A percentile compares a stretch with the other conserved stretches of the same genome.
phyloP scores from a whole-genome alignment of 257 asterid genomes.

The Nemophila menziesii region DNA sequence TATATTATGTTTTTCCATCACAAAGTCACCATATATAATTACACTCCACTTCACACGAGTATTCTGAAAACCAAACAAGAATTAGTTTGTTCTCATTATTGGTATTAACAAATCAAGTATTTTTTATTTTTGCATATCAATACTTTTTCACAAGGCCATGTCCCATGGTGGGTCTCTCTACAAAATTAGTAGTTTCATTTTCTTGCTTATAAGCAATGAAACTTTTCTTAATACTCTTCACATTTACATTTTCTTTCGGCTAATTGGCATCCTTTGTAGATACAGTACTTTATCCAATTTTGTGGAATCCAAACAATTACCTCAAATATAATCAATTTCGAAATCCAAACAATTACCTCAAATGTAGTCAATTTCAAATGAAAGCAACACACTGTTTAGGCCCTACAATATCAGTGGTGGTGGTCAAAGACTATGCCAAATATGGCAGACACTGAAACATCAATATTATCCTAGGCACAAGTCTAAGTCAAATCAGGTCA shows the following conservation, averaged over 20 bases:
- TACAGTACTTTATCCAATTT: too few species aligned
- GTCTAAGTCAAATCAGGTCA: conserved; percentile 15
- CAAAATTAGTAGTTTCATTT: too few species aligned
- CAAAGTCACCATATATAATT: too few species aligned
- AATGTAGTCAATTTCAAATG: too few species aligned
- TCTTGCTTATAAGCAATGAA: neutral
- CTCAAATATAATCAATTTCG: conserved; percentile 16
- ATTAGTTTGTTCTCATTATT: too few species aligned
- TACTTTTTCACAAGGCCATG: neutral
- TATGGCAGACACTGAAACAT: conserved; percentile 21
- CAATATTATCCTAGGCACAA: conserved; percentile 18
- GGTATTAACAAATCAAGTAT: too few species aligned
- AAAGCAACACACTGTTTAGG: conserved; percentile 33
- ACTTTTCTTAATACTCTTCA: neutral
- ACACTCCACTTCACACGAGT: too few species aligned
- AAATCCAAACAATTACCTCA: conserved; percentile 22
- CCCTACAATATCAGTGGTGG: conserved; percentile 1
- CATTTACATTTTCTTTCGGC: neutral
- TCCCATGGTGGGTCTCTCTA: too few species aligned
- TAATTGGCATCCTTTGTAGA: neutral
- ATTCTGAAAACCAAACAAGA: too few species aligned
- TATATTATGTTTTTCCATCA: too few species aligned
- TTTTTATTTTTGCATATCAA: neutral
- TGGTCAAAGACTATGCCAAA: conserved; percentile 22
- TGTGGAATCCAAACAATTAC: too few species aligned